A percentile compares a stretch with the other conserved stretches of the same genome.
phyloP scores from a whole-genome alignment of 371 early-diverging fungal genomes.

The Lichtheimia corymbifera region DNA sequence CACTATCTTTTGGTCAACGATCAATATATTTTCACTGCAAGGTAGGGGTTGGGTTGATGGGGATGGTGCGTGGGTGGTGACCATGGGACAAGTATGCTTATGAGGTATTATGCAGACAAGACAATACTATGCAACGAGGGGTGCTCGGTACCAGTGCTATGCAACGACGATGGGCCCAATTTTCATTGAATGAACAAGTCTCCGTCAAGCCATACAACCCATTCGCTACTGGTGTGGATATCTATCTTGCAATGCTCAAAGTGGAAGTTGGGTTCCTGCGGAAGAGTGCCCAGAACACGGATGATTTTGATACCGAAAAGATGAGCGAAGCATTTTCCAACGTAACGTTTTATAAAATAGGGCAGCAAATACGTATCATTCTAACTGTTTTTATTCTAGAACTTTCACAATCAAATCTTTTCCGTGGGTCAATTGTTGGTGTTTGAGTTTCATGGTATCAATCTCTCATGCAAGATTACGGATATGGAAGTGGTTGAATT shows the following conservation, averaged over 20 bases:
- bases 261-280: constrained; percentile 69
- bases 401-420: constrained; percentile 80
- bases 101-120: constrained; percentile 35
- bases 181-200: constrained; percentile 83
- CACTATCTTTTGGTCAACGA: constrained; percentile 79
- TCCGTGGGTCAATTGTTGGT: constrained; percentile 69
- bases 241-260: constrained; percentile 70
- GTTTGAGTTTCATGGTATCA: constrained; percentile 83
- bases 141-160: constrained; percentile 74
- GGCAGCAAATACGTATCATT: not conserved
- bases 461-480: constrained; percentile 60
- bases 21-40: constrained; percentile 76
- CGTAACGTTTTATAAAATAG: constrained; percentile 33
- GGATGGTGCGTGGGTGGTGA: not conserved
- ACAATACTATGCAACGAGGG: constrained; percentile 59
- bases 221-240: constrained; percentile 54
- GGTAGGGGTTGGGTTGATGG: constrained; percentile 41
- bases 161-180: constrained; percentile 88
- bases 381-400: constrained; percentile 17
- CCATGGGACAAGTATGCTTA: not conserved
- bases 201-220: constrained; percentile 79
- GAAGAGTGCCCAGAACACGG: constrained; percentile 57
- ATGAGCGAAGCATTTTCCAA: constrained; percentile 67
- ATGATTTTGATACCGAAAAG: constrained; percentile 73
- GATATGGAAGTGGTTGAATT: constrained; percentile 66